Evolutionary conservation across 2,329 filamentous ascomycete species (phyloP).

Genomic region (Neonectria ditissima): DNA sequence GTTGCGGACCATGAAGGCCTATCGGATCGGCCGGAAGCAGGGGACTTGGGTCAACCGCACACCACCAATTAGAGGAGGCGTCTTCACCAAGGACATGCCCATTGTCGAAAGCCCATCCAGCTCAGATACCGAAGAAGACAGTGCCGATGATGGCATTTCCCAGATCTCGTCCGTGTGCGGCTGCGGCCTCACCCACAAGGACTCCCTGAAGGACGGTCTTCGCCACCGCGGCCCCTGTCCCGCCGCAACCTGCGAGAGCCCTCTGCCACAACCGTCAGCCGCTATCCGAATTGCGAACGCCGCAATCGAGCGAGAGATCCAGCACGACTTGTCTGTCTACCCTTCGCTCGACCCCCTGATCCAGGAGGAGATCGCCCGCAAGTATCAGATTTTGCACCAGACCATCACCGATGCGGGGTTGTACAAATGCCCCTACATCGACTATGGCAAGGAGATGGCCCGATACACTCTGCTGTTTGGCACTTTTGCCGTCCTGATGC

Average conservation of each 20-base stretch:
- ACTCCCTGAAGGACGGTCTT: slow-evolving; percentile 11
- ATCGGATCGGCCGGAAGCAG: slow-evolving; percentile 68
- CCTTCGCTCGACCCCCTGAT: slow-evolving; percentile 66
- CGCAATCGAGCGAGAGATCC: slow-evolving; percentile 42
- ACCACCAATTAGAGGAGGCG: slow-evolving; percentile 68
- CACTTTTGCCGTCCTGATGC: slow-evolving; percentile 59
- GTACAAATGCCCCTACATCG: slow-evolving; percentile 68
- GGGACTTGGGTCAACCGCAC: slow-evolving; percentile 69
- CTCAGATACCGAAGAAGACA: slow-evolving; percentile 39
- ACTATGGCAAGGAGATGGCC: slow-evolving; percentile 69
- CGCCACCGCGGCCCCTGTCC: slow-evolving; percentile 23
- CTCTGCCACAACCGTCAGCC: slow-evolving; percentile 15
- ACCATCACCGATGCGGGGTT: slow-evolving; percentile 65
- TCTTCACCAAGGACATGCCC: slow-evolving; percentile 46
- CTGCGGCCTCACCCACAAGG: slow-evolving; percentile 22
- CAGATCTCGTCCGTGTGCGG: slow-evolving; percentile 37
- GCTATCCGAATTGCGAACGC: slow-evolving; percentile 36
- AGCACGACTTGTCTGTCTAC: slow-evolving; percentile 53
- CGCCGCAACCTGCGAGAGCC: slow-evolving; percentile 12
- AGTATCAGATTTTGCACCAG: slow-evolving; percentile 69
- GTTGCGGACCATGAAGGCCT: slow-evolving; percentile 68
- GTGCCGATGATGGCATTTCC: slow-evolving; percentile 30
- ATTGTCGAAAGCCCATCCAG: slow-evolving; percentile 28
- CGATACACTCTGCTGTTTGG: slow-evolving; percentile 66
- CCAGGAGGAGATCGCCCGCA: slow-evolving; percentile 65